Conservation (phyloP, 257 asterid genomes). For the Fraxinus cuspidata region DNA sequence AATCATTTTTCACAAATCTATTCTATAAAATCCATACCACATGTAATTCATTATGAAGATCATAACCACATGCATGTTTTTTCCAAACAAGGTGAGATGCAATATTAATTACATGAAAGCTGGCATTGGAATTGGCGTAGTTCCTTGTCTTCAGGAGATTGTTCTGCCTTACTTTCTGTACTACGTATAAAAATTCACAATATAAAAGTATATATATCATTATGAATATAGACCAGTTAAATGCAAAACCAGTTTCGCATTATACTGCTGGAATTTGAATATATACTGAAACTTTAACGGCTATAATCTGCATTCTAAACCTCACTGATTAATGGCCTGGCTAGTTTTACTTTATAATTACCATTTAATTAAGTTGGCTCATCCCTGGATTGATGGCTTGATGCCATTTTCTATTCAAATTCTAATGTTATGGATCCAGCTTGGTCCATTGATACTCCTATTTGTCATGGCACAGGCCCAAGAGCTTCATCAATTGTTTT, state of each 20-base stretch:
- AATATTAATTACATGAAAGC: neutral
- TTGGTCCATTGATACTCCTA: too few species aligned
- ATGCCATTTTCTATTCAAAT: too few species aligned
- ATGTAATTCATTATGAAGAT: neutral
- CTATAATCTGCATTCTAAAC: conserved; percentile 11
- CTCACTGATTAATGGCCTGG: conserved; percentile 23
- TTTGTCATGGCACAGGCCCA: too few species aligned
- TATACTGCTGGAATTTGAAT: conserved; percentile 5
- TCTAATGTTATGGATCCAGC: too few species aligned
- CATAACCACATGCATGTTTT: neutral
- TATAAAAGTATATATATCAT: too few species aligned
- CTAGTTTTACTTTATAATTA: conserved; percentile 26
- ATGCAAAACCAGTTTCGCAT: neutral
- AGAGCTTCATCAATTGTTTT: too few species aligned
- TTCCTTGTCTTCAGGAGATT: conserved; percentile 10
- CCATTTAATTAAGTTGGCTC: neutral
- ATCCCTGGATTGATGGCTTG: too few species aligned
- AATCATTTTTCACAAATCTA: too few species aligned
- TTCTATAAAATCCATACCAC: too few species aligned
- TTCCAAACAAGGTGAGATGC: neutral
- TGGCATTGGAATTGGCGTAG: neutral
- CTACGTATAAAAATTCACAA: neutral
- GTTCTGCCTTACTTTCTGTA: neutral
- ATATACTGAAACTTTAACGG: conserved; percentile 24
- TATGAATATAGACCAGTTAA: neutral